phyloP scores from a whole-genome alignment of 352 stramenopile species.

The Pythium vanterpoolii region DNA sequence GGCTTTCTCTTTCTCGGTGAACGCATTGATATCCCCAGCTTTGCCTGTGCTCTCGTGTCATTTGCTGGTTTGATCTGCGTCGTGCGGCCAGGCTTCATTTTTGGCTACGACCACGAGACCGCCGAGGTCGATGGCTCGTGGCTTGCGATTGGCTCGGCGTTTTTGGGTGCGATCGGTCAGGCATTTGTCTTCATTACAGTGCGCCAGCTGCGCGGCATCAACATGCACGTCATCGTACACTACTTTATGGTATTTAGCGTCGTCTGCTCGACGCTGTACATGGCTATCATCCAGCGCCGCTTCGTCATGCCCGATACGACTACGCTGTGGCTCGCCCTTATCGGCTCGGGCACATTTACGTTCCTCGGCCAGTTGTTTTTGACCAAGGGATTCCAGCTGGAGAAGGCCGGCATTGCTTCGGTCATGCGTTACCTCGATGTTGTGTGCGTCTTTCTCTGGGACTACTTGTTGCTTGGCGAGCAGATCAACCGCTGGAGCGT shows the following conservation, averaged over 20 bases:
- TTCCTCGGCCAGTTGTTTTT: slow-evolving; percentile 67
- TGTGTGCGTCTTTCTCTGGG: slow-evolving; percentile 83
- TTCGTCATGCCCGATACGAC: slow-evolving; percentile 45
- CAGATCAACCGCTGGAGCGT: slow-evolving; percentile 72
- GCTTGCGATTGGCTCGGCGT: slow-evolving; percentile 43
- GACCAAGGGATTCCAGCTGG: slow-evolving; percentile 79
- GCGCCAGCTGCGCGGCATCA: slow-evolving; percentile 53
- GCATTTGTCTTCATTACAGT: slow-evolving; percentile 70
- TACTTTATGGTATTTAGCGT: slow-evolving; percentile 78
- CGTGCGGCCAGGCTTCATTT: slow-evolving; percentile 36
- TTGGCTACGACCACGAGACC: slow-evolving; percentile 40
- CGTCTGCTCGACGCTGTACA: slow-evolving; percentile 43
- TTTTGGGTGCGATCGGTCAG: slow-evolving; percentile 58
- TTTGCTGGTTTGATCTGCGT: slow-evolving; percentile 42
- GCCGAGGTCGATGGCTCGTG: slow-evolving; percentile 42
- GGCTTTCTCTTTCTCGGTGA: slow-evolving; percentile 30
- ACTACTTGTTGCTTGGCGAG: slow-evolving; percentile 56
- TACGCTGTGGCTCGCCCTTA: slow-evolving; percentile 41
- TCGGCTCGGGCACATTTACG: slow-evolving; percentile 62
- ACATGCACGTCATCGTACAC: slow-evolving; percentile 66
- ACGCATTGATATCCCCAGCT: slow-evolving; percentile 23
- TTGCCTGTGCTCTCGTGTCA: slow-evolving; percentile 30
- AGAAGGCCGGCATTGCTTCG: slow-evolving; percentile 79
- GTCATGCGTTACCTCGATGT: slow-evolving; percentile 85
- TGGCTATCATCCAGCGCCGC: slow-evolving; percentile 43